Conservation (phyloP, 768 basidiomycete genomes). For the Rhodosporidiobolus odoratus region DNA sequence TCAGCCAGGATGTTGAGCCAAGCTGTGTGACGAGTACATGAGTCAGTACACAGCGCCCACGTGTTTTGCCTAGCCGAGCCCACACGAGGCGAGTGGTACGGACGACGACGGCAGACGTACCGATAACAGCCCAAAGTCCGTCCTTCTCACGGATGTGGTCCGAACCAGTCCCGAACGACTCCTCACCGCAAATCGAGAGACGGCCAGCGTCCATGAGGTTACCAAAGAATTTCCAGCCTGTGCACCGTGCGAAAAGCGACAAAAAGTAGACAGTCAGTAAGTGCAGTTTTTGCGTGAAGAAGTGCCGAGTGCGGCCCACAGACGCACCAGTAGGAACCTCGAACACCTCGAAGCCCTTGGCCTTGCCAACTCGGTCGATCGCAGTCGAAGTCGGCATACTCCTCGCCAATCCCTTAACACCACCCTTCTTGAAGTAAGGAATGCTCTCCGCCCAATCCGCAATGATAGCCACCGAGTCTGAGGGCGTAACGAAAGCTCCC, state of each 20-base stretch:
- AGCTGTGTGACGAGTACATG: constrained; percentile 52
- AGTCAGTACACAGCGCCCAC: neutral
- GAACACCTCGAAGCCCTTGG: constrained; percentile 84
- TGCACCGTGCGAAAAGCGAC: neutral
- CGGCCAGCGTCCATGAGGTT: constrained; percentile 99
- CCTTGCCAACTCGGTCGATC: constrained; percentile 90
- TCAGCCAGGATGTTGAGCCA: constrained; percentile 94
- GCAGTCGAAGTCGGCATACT: constrained; percentile 98
- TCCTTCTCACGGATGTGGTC: constrained; percentile 99
- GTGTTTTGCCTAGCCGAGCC: neutral
- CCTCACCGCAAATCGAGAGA: constrained; percentile 96
- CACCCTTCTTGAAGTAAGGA: constrained; percentile 83
- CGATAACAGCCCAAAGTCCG: constrained; percentile 93
- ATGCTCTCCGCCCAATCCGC: constrained; percentile 88
- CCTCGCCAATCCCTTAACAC: constrained; percentile 90
- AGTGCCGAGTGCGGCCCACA: too few relatives aligned
- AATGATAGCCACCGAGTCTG: constrained; percentile 96
- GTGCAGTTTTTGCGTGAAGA: neutral
- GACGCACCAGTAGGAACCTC: constrained; percentile 88
- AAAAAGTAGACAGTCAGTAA: neutral
- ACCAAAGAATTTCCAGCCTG: constrained; percentile 99
- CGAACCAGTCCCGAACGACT: constrained; percentile 98
- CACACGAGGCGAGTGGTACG: neutral
- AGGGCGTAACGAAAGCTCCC: constrained; percentile 95
- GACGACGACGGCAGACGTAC: constrained; percentile 51